phyloP scores from a whole-genome alignment of 768 basidiomycete genomes.

The Trametes meyenii region DNA sequence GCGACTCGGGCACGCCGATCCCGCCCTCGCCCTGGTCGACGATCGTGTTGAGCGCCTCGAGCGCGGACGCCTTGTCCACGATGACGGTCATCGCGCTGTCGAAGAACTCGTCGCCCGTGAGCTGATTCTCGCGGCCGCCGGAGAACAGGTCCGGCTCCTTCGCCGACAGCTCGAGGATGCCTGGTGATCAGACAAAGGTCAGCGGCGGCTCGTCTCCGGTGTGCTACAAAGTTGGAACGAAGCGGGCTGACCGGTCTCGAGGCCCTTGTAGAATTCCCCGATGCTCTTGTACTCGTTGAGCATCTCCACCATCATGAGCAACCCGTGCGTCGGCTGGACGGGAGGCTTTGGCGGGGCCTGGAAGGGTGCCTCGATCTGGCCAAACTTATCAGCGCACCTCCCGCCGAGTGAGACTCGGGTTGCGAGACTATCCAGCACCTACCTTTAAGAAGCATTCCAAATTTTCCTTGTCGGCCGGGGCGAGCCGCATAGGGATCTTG shows the following conservation, averaged over 20 bases:
- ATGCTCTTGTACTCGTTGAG: not conserved
- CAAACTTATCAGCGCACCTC: not conserved
- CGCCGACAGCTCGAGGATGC: not conserved
- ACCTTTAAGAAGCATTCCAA: not conserved
- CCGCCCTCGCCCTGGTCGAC: conserved; percentile 1
- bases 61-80: not conserved
- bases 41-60: not conserved
- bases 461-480: not conserved
- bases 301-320: not conserved
- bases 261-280: not conserved
- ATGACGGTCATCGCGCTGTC: not conserved
- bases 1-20: not conserved
- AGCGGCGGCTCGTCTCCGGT: not conserved
- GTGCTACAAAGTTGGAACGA: not conserved
- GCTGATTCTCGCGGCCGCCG: not conserved
- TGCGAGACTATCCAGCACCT: not conserved
- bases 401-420: not conserved
- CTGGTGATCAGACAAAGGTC: not conserved
- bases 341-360: not conserved
- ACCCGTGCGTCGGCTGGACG: not conserved
- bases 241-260: not conserved
- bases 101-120: not conserved
- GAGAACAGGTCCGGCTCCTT: not conserved
- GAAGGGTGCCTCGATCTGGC: not conserved
- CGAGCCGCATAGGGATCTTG: not conserved